Base-by-base conservation (phyloP, 257 asterid species). In the Pogostemon cablin region DNA sequence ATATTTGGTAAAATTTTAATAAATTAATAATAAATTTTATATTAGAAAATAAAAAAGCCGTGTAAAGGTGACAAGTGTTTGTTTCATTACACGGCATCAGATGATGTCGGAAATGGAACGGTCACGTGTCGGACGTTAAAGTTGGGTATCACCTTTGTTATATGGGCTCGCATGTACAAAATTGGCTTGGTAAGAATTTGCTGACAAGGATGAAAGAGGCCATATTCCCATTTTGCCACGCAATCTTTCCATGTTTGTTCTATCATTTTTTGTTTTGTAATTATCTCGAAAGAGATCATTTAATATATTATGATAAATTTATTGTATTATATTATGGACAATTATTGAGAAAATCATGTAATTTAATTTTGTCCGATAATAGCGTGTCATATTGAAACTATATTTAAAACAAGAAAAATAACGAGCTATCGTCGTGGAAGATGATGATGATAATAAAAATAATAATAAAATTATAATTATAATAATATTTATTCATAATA, bases 181-280 rank as follows among this genome's bases (percentile, higher is more conserved):
- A 55, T 12, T 9, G 7, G 25, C 25, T 20, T n/a, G 17, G 7
- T 39, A 34, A 39, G 68, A 70, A 37, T 53, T 17, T 54, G 72
- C 60, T 79, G 75, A 65, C 47, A 49, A 54, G 67, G 75, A 71
- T 59, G 15, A 57, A 60, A 44, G 50, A 63, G 5, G 62, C 70
- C 50, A 15, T 39, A 53, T 52, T 53, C n/a, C 66, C 25, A 20
- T 39, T 48, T 20, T 35, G 58, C 75, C 81, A 77, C 81, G 75
- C 70, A 35, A 64, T n/a, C 4, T 53, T 58, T 50, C 52, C 0
- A 8, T 34, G 57, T 43, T 64, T 48, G 38, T 52, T 34, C 10
- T 8, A 1, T 37, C n/a, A 42, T 61, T 68, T 32, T 44, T 3
- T 3, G 12, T 15, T 56, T 40, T 39, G 38, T 12, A 5, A 10